Evolutionary conservation across 257 asterid species (phyloP).

Genomic region (Euphrasia confusa): DNA sequence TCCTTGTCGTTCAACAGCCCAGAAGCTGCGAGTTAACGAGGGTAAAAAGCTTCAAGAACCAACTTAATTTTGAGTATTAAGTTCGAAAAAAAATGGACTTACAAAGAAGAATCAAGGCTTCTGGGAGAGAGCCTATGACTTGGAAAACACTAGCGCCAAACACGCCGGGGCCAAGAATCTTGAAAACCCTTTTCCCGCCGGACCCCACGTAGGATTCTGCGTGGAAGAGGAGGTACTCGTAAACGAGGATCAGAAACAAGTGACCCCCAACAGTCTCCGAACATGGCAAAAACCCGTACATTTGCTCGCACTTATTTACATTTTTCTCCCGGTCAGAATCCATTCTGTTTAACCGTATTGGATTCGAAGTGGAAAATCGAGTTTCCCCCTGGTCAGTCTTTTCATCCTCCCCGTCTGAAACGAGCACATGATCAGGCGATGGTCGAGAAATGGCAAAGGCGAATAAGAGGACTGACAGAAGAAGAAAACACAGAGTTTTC

Average conservation of each 20-base stretch:
- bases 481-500: slow-evolving; percentile 12
- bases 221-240: slow-evolving; percentile 43
- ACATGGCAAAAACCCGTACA: slow-evolving; percentile 55
- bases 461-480: background rate
- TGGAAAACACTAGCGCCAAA: slow-evolving; percentile 62
- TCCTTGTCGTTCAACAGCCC: slow-evolving; percentile 42
- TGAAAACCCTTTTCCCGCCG: slow-evolving; percentile 53
- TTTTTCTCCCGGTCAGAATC: slow-evolving; percentile 5
- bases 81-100: background rate
- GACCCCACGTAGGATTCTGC: slow-evolving; percentile 48
- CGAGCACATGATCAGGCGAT: background rate
- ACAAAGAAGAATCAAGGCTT: slow-evolving; percentile 57
- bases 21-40: slow-evolving; percentile 30
- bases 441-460: slow-evolving; percentile 10
- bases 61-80: background rate
- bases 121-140: slow-evolving; percentile 47
- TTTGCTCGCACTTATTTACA: slow-evolving; percentile 28
- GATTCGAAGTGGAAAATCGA: background rate
- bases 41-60: background rate
- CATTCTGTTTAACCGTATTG: slow-evolving; percentile 14
- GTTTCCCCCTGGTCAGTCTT: background rate
- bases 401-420: slow-evolving; percentile 20
- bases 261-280: slow-evolving; percentile 39
- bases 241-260: slow-evolving; percentile 47
- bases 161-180: slow-evolving; percentile 58